phyloP scores from a whole-genome alignment of 2,329 filamentous ascomycete genomes.

The Pyricularia pennisetigena region DNA sequence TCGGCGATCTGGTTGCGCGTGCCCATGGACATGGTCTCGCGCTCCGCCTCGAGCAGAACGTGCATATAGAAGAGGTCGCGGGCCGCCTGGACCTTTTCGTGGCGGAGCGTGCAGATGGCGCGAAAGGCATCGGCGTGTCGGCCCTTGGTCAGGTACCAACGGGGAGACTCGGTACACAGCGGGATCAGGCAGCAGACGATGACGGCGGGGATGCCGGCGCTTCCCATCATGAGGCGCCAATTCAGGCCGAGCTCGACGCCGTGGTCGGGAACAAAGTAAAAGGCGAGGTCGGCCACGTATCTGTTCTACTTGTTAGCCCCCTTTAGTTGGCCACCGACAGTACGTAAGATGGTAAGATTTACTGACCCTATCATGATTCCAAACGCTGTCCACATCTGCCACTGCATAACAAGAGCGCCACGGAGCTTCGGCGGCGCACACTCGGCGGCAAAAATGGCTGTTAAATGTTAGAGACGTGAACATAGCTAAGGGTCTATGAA shows the following conservation, averaged over 20 bases:
- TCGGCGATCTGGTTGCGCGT: conserved; percentile 40
- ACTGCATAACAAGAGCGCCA: conserved; percentile 60
- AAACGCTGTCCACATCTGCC: conserved; percentile 33
- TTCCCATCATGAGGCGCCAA: conserved; percentile 62
- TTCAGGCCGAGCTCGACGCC: conserved; percentile 44
- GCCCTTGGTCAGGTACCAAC: conserved; percentile 40
- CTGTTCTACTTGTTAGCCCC: conserved; percentile 11
- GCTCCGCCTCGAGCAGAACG: conserved; percentile 1
- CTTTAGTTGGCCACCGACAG: neutral
- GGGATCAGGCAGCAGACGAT: conserved; percentile 41
- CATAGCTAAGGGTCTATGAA: too few relatives aligned
- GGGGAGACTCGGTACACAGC: conserved; percentile 28
- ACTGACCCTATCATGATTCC: conserved; percentile 8
- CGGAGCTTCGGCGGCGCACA: conserved; percentile 53
- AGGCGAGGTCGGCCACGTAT: conserved; percentile 50
- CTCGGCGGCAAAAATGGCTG: conserved; percentile 57
- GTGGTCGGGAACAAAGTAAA: conserved; percentile 44
- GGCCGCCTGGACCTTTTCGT: conserved; percentile 3
- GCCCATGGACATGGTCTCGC: conserved; percentile 20
- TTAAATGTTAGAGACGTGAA: neutral
- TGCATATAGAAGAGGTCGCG: neutral
- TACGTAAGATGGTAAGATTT: neutral
- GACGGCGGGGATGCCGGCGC: conserved; percentile 52
- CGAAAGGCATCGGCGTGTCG: conserved; percentile 19
- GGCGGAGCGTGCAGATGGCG: neutral